Conservation (phyloP, 2,329 filamentous ascomycete genomes). For the Acephala macrosclerotiorum region DNA sequence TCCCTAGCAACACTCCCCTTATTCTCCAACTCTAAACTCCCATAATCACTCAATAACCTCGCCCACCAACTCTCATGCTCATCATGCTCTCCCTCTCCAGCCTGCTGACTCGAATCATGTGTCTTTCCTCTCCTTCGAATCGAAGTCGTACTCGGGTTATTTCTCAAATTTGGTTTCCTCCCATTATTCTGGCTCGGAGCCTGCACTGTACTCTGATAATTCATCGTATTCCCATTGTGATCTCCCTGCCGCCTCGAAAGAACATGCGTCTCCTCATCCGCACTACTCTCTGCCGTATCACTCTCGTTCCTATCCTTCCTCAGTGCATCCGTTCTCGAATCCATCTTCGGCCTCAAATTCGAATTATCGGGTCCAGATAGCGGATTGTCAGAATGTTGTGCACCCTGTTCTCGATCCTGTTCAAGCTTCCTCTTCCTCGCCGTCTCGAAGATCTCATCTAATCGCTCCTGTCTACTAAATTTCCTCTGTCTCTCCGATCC, state of each 20-base stretch:
- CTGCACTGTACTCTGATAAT: slow-evolving; percentile 36
- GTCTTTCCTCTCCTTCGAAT: slow-evolving; percentile 26
- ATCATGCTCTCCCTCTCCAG: slow-evolving; percentile 22
- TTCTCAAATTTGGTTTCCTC: slow-evolving; percentile 8
- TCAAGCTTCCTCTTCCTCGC: slow-evolving; percentile 34
- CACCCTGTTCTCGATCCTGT: background rate
- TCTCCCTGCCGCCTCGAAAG: slow-evolving; percentile 36
- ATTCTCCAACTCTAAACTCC: slow-evolving; percentile 77
- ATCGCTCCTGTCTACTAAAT: slow-evolving; percentile 2
- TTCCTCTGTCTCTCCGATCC: background rate
- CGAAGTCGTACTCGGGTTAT: slow-evolving; percentile 26
- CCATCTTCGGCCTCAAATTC: background rate
- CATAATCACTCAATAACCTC: slow-evolving; percentile 54
- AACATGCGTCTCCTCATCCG: slow-evolving; percentile 50
- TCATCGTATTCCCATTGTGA: slow-evolving; percentile 25
- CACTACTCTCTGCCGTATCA: slow-evolving; percentile 36
- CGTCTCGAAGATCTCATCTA: slow-evolving; percentile 37
- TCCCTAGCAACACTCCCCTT: slow-evolving; percentile 85
- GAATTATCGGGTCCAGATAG: background rate
- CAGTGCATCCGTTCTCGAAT: background rate
- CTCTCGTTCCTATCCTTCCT: slow-evolving; percentile 15
- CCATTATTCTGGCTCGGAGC: background rate
- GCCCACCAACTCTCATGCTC: slow-evolving; percentile 59
- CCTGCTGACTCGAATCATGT: slow-evolving; percentile 8
- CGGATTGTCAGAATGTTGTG: background rate